A percentile compares a stretch with the other conserved stretches of the same genome.
Conservation (phyloP, 1,284 basidiomycete species). For the Austropuccinia psidii region DNA sequence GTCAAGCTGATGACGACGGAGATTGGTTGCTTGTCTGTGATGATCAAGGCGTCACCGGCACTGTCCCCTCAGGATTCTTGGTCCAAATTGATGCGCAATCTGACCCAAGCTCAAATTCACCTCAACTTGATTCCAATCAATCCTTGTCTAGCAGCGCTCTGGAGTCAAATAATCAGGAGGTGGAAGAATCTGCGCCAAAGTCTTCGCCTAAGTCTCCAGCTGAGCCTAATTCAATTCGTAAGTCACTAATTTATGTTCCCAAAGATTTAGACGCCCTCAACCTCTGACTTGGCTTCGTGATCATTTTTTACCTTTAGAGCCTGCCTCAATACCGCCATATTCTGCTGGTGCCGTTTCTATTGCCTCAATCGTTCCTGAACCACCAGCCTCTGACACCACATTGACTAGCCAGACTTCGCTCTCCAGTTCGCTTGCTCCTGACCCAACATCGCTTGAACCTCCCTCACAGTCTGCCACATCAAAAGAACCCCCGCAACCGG, state of each 20-base stretch:
- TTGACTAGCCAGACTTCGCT: background rate
- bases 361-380: background rate
- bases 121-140: background rate
- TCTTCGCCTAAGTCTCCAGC: background rate
- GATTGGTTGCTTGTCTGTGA: constrained; percentile 29
- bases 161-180: too few species aligned
- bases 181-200: background rate
- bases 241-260: background rate
- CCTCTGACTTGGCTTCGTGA: too few species aligned
- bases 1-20: constrained; percentile 18
- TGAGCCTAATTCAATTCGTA: background rate
- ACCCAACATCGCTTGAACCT: background rate
- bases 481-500: constrained; percentile 11
- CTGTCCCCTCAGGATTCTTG: constrained; percentile 35
- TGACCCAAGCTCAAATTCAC: background rate
- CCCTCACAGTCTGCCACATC: background rate
- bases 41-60: constrained; percentile 8
- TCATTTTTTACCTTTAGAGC: too few species aligned
- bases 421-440: background rate
- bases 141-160: background rate
- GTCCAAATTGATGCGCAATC: background rate
- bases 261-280: too few species aligned
- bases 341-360: too few species aligned
- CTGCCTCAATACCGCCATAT: too few species aligned
- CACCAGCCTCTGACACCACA: background rate